Evolutionary conservation across 2,329 filamentous ascomycete species (phyloP).

Genomic region (Clonostachys sp.): DNA sequence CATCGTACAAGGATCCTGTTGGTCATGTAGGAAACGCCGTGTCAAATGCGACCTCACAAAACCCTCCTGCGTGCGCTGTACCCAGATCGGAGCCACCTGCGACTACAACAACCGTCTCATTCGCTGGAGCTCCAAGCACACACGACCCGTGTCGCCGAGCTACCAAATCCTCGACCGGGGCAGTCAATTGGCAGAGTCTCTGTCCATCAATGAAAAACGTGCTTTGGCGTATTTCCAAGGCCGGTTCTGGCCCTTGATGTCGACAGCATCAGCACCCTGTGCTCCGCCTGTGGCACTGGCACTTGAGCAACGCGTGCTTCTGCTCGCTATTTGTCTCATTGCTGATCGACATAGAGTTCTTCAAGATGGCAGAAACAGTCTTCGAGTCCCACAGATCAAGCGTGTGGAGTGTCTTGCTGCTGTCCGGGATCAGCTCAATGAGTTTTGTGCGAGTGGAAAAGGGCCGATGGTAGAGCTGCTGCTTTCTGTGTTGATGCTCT

Average conservation of each 20-base stretch:
- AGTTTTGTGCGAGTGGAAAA: slow-evolving; percentile 8
- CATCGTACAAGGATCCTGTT: slow-evolving; percentile 22
- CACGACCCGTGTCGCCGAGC: slow-evolving; percentile 15
- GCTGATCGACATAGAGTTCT: slow-evolving; percentile 22
- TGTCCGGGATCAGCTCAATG: slow-evolving; percentile 20
- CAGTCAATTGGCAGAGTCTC: slow-evolving; percentile 4
- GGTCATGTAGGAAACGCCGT: slow-evolving; percentile 15
- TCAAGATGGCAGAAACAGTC: slow-evolving; percentile 19
- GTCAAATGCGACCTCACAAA: slow-evolving; percentile 17
- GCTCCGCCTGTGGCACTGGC: slow-evolving; percentile 19
- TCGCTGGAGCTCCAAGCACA: slow-evolving; percentile 32
- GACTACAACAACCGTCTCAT: slow-evolving; percentile 28
- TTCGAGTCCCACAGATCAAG: slow-evolving; percentile 13
- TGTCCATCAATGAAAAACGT: slow-evolving; percentile 19
- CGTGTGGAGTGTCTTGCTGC: slow-evolving; percentile 22
- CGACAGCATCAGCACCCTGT: slow-evolving; percentile 18
- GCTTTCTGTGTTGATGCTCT: slow-evolving; percentile 34
- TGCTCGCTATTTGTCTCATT: slow-evolving; percentile 21
- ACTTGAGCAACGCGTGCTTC: slow-evolving; percentile 21
- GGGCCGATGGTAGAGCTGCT: slow-evolving; percentile 9
- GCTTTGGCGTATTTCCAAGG: slow-evolving; percentile 24
- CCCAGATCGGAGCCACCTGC: slow-evolving; percentile 9
- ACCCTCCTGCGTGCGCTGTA: slow-evolving; percentile 16
- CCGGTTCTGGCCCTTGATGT: slow-evolving; percentile 22
- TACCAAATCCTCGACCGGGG: no score